Conservation (phyloP, 192 early-diverging fungal genomes). For the Coemansia aciculifera region DNA sequence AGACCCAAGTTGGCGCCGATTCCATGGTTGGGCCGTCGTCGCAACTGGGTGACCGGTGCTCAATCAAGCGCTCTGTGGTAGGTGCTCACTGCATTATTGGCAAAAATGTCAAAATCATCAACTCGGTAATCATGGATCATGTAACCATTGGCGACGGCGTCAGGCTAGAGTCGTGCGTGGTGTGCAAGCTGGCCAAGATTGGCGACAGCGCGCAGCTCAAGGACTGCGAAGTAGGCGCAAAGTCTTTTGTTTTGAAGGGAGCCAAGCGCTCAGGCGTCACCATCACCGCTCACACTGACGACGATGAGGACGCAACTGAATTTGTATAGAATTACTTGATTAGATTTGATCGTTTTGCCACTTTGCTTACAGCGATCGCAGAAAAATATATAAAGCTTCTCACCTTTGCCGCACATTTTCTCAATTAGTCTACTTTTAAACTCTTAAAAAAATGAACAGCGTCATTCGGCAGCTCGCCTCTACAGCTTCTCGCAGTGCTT, state of each 20-base stretch:
- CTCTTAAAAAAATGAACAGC: conserved; percentile 28
- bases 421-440: background rate
- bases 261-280: conserved; percentile 24
- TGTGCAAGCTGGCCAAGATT: conserved; percentile 81
- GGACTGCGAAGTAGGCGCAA: conserved; percentile 73
- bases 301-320: conserved; percentile 27
- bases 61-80: conserved; percentile 90
- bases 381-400: background rate
- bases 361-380: background rate
- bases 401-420: background rate
- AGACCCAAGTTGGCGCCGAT: conserved; percentile 83
- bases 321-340: conserved; percentile 7
- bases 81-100: conserved; percentile 95
- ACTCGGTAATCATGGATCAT: conserved; percentile 96
- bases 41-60: conserved; percentile 88
- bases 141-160: conserved; percentile 91
- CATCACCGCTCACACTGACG: conserved; percentile 23
- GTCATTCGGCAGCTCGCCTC: conserved; percentile 21
- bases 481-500: conserved; percentile 8
- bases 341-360: background rate
- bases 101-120: conserved; percentile 91
- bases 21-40: conserved; percentile 89
- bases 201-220: conserved; percentile 73
- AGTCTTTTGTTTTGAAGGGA: conserved; percentile 12
- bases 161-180: conserved; percentile 82